Conservation (phyloP, 495 filamentous ascomycete species). For the Copromyces sp. region DNA sequence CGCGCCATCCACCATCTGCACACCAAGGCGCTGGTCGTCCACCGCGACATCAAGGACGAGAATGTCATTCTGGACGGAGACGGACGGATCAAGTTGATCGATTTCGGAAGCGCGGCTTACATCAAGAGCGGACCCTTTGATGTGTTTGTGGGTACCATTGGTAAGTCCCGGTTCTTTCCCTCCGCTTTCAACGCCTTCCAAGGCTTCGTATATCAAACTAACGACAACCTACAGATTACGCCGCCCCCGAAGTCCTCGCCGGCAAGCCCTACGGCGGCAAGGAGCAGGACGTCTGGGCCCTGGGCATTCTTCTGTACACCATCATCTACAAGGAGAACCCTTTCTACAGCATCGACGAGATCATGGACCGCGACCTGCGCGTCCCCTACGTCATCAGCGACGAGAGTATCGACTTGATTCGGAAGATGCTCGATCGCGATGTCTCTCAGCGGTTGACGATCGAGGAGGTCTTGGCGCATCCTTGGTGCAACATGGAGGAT, state of each 20-base stretch:
- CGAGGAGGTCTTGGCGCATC: conserved; percentile 72
- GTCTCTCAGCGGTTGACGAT: conserved; percentile 74
- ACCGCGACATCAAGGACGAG: conserved; percentile 98
- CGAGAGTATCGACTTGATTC: conserved; percentile 79
- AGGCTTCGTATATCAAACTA: neutral
- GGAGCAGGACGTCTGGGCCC: conserved; percentile 96
- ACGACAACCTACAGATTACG: conserved; percentile 61
- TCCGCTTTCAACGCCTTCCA: neutral
- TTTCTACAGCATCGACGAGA: conserved; percentile 98
- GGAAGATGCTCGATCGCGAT: conserved; percentile 83
- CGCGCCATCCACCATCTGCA: conserved; percentile 85
- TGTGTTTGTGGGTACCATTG: conserved; percentile 97
- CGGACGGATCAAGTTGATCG: conserved; percentile 91
- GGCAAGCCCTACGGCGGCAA: conserved; percentile 89
- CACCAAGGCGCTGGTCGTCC: conserved; percentile 83
- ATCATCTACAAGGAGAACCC: conserved; percentile 99
- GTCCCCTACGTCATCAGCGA: conserved; percentile 89
- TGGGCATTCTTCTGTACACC: conserved; percentile 96
- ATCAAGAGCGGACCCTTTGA: conserved; percentile 98
- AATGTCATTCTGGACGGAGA: conserved; percentile 95
- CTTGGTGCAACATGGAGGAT: conserved; percentile 50
- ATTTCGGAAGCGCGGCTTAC: conserved; percentile 96
- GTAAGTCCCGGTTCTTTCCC: conserved; percentile 42
- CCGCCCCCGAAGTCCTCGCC: conserved; percentile 91
- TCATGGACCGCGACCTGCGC: conserved; percentile 90